A percentile compares a stretch with the other conserved stretches of the same genome.
These are phyloP conservation scores for Lepidium aucheri DNA, from an alignment of 345 rosid species.

Conservation along the genomic window DNA sequence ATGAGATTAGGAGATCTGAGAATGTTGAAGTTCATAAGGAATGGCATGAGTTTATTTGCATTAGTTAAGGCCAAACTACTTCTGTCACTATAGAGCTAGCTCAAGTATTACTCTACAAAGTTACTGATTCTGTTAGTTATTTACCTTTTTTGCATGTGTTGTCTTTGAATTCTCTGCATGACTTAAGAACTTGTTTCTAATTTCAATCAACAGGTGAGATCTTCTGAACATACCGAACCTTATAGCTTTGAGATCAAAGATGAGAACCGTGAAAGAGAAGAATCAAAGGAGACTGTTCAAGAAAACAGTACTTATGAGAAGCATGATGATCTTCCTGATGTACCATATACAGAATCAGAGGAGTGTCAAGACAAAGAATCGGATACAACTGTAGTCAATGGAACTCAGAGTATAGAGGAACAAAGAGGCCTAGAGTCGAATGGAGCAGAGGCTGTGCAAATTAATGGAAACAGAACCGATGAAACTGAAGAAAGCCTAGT, in stretches of 20 bases:
- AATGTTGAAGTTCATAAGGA: not conserved
- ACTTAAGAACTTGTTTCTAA: not conserved
- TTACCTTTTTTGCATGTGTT: not conserved
- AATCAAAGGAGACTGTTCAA: not conserved
- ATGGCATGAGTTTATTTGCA: not conserved
- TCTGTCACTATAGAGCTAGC: not conserved
- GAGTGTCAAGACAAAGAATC: not conserved
- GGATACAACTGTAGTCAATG: not conserved
- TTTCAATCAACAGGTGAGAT: conserved; percentile 28
- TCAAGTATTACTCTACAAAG: not conserved
- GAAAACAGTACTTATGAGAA: not conserved
- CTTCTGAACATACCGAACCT: conserved; percentile 13
- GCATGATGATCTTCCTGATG: not conserved
- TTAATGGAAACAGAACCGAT: conserved; percentile 1
- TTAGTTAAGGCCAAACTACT: not conserved
- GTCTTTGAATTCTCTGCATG: not conserved
- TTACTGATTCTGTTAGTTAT: not conserved
- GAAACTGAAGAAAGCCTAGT: not conserved
- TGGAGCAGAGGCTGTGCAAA: not conserved
- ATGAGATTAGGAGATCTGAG: not conserved
- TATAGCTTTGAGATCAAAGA: conserved; percentile 11
- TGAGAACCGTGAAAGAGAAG: conserved; percentile 11
- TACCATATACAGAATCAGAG: not conserved
- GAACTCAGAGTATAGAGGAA: not conserved
- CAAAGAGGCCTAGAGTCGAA: not conserved